Evolutionary conservation across 2,329 filamentous ascomycete species (phyloP), one percentile per base, ranked within the genome.

Genomic region (Colletotrichum sp.): DNA sequence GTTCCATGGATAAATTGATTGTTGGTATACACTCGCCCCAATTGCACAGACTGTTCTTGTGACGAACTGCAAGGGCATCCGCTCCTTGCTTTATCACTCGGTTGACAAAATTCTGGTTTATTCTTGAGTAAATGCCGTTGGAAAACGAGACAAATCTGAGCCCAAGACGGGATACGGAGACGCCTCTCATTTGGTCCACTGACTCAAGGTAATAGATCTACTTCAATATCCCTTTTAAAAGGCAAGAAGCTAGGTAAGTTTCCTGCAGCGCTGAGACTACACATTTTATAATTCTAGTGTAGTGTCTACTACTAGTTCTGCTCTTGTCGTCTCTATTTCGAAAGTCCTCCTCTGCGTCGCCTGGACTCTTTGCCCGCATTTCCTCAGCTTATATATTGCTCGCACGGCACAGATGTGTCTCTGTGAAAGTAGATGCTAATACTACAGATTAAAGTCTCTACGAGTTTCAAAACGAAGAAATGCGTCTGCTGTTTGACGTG

Each of bases 401-500:
- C 39, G 2, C 16, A 44, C 16, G 8, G 1, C 39, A 44, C 8
- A 6, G 8, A 44, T 8, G 16, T 44, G 36, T 10, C 39, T 44
- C 1, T 44, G 2, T n/a, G 18, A n/a, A n/a, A 18, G 1, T 44
- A 0, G 2, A n/a, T 10, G 8, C 39, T n/a, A n/a, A 44, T n/a
- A 0, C 39, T n/a, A n/a, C 16, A n/a, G 16, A 0, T 44, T 18
- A 44, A 0, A 44, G 8, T 9, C 8, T n/a, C 16, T 0, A 44
- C 18, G 1, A 3, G 8, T 10, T 9, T 18, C 0, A 6, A 10
- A 44, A 10, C 39, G 18, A 0, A n/a, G 2, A 44, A 10, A 3
- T 10, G 3, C 18, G n/a, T 1, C 39, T n/a, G 16, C 8, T 44
- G 6, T 0, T 44, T 9, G 2, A 44, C 39, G 16, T 18, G 8